A percentile compares a stretch with the other conserved stretches of the same genome.
phyloP scores from a whole-genome alignment of 306 rosid species.

The Corylus heterophylla region DNA sequence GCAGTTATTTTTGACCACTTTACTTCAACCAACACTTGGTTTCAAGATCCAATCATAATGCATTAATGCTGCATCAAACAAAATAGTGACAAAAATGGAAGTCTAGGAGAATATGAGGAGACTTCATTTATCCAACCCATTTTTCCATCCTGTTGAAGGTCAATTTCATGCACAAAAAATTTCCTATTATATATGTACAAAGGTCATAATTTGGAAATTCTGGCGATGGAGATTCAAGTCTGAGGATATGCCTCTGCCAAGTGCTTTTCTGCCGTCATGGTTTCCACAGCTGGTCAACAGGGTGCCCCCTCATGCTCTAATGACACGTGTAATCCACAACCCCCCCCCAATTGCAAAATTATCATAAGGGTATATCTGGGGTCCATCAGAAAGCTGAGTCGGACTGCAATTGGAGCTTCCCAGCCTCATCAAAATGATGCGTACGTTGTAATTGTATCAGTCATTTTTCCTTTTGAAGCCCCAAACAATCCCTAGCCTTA shows the following conservation, averaged over 20 bases:
- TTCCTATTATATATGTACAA: not conserved
- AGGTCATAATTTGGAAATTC: not conserved
- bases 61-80: not conserved
- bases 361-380: conserved; percentile 5
- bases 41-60: not conserved
- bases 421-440: not conserved
- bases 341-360: conserved; percentile 4
- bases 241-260: not conserved
- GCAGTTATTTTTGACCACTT: not conserved
- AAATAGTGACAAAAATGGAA: not conserved
- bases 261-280: not conserved
- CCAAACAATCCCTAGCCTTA: not conserved
- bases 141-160: not conserved
- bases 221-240: not conserved
- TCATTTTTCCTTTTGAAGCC: not conserved
- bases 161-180: not conserved
- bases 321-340: conserved; percentile 10
- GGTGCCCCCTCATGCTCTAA: not conserved
- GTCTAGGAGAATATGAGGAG: not conserved
- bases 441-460: not conserved
- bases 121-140: not conserved
- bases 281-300: not conserved
- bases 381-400: conserved; percentile 1
- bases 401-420: not conserved
- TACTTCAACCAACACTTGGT: not conserved